These are phyloP conservation scores for Lasiosphaeria hispida DNA, from an alignment of 495 filamentous ascomycete genomes.

Conservation along the genomic window DNA sequence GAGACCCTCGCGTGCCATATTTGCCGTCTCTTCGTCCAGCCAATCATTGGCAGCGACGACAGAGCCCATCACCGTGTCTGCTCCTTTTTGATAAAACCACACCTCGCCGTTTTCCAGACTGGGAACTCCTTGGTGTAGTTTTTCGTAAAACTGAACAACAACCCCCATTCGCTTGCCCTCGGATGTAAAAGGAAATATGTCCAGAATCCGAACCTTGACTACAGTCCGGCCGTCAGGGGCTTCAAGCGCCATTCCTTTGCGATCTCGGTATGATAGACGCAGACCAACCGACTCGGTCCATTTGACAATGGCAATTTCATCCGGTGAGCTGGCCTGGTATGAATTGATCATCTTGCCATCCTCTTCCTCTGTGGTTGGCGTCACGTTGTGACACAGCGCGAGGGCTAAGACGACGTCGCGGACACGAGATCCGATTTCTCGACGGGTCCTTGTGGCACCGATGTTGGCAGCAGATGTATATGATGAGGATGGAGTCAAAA, in stretches of 20 bases:
- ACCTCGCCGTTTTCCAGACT: constrained; percentile 64
- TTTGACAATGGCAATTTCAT: constrained; percentile 96
- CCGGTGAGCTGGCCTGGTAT: constrained; percentile 95
- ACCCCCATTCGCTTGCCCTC: constrained; percentile 99
- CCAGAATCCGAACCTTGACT: constrained; percentile 84
- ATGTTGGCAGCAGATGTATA: constrained; percentile 57
- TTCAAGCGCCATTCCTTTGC: constrained; percentile 77
- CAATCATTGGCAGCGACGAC: constrained; percentile 96
- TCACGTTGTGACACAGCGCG: constrained; percentile 96
- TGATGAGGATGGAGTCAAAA: constrained; percentile 74
- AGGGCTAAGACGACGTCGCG: constrained; percentile 87
- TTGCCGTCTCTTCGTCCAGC: constrained; percentile 97
- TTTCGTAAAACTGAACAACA: constrained; percentile 74
- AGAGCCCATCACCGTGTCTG: constrained; percentile 92
- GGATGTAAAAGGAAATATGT: constrained; percentile 96
- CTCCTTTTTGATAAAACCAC: constrained; percentile 99
- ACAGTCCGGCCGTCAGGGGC: constrained; percentile 72
- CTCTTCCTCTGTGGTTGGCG: constrained; percentile 76
- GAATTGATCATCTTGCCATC: constrained; percentile 73
- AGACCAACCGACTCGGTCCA: constrained; percentile 95
- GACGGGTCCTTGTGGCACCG: constrained; percentile 71
- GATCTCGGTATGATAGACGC: constrained; percentile 79
- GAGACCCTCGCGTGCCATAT: constrained; percentile 96
- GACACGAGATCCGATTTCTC: constrained; percentile 91
- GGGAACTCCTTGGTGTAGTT: constrained; percentile 38